A percentile compares a stretch with the other conserved stretches of the same genome.
Conservation (phyloP, 139 green algal genomes). For the Spirogloea muscicola region DNA sequence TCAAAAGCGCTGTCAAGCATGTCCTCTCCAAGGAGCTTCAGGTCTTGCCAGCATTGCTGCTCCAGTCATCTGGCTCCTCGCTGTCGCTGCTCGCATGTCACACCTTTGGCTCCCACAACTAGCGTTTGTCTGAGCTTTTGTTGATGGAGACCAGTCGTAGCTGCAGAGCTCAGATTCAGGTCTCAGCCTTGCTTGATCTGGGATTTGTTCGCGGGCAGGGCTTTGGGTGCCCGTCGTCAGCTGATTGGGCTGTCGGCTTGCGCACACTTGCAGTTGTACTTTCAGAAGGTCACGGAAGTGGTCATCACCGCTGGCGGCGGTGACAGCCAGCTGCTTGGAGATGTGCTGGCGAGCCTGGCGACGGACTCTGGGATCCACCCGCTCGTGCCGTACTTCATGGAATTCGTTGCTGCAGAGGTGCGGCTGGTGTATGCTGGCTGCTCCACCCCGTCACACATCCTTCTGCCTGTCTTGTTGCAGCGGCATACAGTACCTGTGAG, state of each 20-base stretch:
- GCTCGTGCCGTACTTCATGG: conserved; percentile 76
- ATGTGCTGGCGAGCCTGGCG: conserved; percentile 53
- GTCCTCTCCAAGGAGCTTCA: conserved; percentile 71
- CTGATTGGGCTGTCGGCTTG: no score
- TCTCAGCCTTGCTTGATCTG: no score
- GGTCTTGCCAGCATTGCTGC: no score
- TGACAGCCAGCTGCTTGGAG: conserved; percentile 26
- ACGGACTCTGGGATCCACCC: conserved; percentile 71
- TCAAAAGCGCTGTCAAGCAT: conserved; percentile 70
- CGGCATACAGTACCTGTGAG: no score
- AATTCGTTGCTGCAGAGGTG: conserved; percentile 69
- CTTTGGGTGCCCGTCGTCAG: no score
- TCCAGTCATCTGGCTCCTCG: no score
- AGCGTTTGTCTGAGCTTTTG: no score
- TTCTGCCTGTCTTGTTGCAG: neutral
- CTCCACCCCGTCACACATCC: neutral
- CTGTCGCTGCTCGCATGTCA: no score
- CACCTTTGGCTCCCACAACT: no score
- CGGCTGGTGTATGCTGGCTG: neutral
- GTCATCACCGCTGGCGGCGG: conserved; percentile 20
- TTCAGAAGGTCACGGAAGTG: conserved; percentile 33
- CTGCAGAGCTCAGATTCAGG: no score
- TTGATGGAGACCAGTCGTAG: no score
- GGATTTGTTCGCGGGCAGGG: no score
- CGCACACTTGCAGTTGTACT: conserved; percentile 28